phyloP scores from a whole-genome alignment of 768 basidiomycete species.

The Kwoniella mangroviensis region DNA sequence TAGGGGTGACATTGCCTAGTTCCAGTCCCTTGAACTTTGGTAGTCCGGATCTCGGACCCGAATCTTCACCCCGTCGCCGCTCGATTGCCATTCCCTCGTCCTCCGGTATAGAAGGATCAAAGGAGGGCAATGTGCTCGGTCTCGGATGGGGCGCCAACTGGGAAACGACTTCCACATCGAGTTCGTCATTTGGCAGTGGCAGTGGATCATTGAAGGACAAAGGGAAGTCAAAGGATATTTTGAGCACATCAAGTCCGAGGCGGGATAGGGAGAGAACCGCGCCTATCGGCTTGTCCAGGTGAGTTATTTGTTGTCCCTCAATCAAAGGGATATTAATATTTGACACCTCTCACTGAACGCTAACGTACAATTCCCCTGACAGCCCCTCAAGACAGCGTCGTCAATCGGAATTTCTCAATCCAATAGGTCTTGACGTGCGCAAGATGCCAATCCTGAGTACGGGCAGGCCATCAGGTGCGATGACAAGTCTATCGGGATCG shows the following conservation, averaged over 20 bases:
- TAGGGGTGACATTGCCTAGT: conserved; percentile 20
- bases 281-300: conserved; percentile 35
- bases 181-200: conserved; percentile 31
- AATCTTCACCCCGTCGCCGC: conserved; percentile 17
- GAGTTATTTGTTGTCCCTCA: conserved; percentile 12
- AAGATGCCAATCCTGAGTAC: conserved; percentile 34
- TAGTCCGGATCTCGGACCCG: conserved; percentile 38
- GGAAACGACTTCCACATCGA: conserved; percentile 33
- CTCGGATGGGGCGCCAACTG: conserved; percentile 36
- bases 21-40: conserved; percentile 42
- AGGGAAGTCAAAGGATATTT: conserved; percentile 42
- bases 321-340: not conserved
- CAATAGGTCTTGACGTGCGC: conserved; percentile 29
- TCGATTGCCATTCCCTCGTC: conserved; percentile 13
- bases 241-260: conserved; percentile 43
- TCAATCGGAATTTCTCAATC: conserved; percentile 50
- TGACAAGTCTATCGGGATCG: conserved; percentile 45
- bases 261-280: conserved; percentile 37
- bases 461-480: conserved; percentile 18
- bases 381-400: conserved; percentile 46
- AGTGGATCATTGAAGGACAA: conserved; percentile 34
- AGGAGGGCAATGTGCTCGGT: conserved; percentile 43
- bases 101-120: conserved; percentile 14
- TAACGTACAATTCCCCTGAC: not conserved
- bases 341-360: not conserved